Percentiles rank a stretch among this genome's conserved stretches.
These are phyloP conservation scores for Castanea mollissima DNA, from an alignment of 306 rosid genomes.

Conservation along the genomic window DNA sequence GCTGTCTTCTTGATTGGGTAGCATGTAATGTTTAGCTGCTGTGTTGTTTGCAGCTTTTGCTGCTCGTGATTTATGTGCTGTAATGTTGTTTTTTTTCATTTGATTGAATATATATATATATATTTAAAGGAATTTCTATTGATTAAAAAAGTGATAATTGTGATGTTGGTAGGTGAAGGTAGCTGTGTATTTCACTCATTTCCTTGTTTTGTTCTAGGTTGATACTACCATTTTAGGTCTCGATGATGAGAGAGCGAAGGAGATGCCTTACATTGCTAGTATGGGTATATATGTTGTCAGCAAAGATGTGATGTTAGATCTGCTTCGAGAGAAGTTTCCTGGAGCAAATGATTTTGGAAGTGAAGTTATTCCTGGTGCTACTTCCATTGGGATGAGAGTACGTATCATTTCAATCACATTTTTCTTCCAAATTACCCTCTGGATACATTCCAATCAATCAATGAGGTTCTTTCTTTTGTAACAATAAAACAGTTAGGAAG, in stretches of 20 bases:
- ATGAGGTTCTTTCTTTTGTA: no score
- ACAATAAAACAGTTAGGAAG: no score
- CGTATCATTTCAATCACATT: slow-evolving; percentile 18
- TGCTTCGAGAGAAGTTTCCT: slow-evolving; percentile 79
- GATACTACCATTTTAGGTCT: slow-evolving; percentile 98
- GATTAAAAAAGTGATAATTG: background rate
- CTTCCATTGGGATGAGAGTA: slow-evolving; percentile 90
- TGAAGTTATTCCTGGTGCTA: slow-evolving; percentile 99
- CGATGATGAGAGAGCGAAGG: slow-evolving; percentile 89
- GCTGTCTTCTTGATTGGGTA: no score
- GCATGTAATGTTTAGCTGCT: no score
- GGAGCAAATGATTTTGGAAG: slow-evolving; percentile 98
- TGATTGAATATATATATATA: no score
- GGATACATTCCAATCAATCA: no score
- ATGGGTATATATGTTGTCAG: slow-evolving; percentile 99
- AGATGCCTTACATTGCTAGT: slow-evolving; percentile 95
- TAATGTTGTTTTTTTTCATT: no score
- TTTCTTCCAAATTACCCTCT: background rate
- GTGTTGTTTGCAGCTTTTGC: no score
- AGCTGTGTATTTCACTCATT: background rate
- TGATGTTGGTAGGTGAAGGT: background rate
- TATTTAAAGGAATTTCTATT: no score
- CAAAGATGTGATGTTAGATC: slow-evolving; percentile 80
- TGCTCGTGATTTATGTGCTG: no score
- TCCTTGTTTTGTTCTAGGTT: slow-evolving; percentile 51